Conservation (phyloP, 2,329 filamentous ascomycete genomes). For the Ceratocystis huliohia region DNA sequence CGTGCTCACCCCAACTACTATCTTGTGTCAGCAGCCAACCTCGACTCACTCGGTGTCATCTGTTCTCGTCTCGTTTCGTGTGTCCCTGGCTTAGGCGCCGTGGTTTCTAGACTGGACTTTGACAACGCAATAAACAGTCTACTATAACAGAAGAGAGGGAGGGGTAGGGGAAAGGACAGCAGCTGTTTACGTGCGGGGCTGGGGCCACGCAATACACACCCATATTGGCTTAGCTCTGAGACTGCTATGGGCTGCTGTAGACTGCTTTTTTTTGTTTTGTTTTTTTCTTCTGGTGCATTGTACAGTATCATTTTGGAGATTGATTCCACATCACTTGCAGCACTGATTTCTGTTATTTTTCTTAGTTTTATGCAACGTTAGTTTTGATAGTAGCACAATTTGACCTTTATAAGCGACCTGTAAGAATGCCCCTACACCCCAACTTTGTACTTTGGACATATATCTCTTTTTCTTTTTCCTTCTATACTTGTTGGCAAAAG, state of each 20-base stretch:
- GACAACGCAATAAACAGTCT: neutral
- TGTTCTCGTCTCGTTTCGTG: neutral
- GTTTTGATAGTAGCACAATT: neutral
- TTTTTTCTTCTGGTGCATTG: neutral
- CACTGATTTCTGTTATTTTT: neutral
- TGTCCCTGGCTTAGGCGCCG: neutral
- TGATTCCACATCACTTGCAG: constrained; percentile 8
- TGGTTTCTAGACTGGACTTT: constrained; percentile 1
- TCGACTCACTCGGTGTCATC: neutral
- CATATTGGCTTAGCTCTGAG: neutral
- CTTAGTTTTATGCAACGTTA: neutral
- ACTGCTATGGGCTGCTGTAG: too few species aligned
- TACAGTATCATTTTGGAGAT: neutral
- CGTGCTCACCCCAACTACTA: constrained; percentile 20
- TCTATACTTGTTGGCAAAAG: too few species aligned
- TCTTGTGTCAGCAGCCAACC: neutral
- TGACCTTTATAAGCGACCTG: neutral
- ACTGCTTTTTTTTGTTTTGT: neutral
- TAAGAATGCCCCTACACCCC: too few species aligned
- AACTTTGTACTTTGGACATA: neutral
- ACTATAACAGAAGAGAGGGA: neutral
- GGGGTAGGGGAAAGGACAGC: neutral
- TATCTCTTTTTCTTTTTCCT: neutral
- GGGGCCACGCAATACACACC: neutral
- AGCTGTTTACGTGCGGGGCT: neutral